Percentiles rank a stretch among this genome's conserved stretches.
phyloP scores from a whole-genome alignment of 805 yeast species.

The Dipodascus albidus region DNA sequence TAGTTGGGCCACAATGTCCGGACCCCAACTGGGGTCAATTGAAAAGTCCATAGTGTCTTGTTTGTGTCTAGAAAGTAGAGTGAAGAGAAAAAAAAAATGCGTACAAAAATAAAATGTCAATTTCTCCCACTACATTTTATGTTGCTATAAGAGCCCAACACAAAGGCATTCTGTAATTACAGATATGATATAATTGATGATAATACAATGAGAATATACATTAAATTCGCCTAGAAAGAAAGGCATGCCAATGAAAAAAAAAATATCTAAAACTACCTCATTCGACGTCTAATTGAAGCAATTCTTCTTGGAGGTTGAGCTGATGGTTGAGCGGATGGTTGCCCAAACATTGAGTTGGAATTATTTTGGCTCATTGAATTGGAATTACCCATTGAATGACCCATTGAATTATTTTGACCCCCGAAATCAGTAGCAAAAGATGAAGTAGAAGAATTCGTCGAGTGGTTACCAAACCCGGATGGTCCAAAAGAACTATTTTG shows the following conservation, averaged over 20 bases:
- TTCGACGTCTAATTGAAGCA: background rate
- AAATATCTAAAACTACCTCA: background rate
- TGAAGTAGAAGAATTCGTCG: background rate
- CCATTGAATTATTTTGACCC: background rate
- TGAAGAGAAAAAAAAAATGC: background rate
- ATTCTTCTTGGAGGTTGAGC: background rate
- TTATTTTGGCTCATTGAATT: background rate
- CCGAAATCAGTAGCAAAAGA: background rate
- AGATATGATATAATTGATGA: background rate
- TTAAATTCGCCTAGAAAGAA: background rate
- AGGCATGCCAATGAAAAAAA: background rate
- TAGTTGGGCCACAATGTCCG: constrained; percentile 28
- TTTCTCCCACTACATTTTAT: background rate
- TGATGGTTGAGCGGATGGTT: background rate
- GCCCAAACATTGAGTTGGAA: background rate
- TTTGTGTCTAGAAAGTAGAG: background rate
- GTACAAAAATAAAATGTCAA: background rate
- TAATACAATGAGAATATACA: background rate
- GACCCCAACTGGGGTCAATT: constrained; percentile 34
- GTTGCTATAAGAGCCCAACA: background rate
- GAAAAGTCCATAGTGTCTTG: constrained; percentile 34
- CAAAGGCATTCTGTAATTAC: background rate
- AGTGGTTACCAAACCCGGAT: background rate
- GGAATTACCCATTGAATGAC: too few species aligned
- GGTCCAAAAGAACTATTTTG: background rate